Evolutionary conservation across 768 basidiomycete species (phyloP), one percentile per base, ranked within the genome.

Genomic region (Hypholoma sublateritium): DNA sequence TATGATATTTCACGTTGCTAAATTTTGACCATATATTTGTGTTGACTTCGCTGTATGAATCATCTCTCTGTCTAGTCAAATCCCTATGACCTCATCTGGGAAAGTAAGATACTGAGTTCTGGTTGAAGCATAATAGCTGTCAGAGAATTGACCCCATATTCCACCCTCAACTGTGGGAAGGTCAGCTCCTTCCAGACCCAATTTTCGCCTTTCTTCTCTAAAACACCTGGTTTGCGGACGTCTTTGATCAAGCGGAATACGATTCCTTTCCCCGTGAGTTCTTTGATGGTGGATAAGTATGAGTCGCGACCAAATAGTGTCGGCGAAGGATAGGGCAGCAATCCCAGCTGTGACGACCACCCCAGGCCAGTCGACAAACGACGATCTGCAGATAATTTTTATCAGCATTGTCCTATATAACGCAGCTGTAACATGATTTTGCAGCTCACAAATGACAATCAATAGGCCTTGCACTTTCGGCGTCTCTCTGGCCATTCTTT

Each of bases 151-250:
- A 51, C 37, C 2, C 50, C 50, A 24, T 39, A 41, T 24, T 41
- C 14, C 4, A 11, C 35, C 35, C 24, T 37, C 36, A 51, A n/a
- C 36, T 51, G 22, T 5, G 16, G 37, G 17, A 21, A 22, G 12
- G 50, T 51, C 37, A 37, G n/a, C 35, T 51, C 50, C 37, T 16
- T 51, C 35, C 35, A 51, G 3, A 51, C 37, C 50, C 50, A 41
- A 14, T 51, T 25, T 12, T 39, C 50, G 37, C 37, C 50, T 13
- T 37, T 51, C 50, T 51, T 41, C 50, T 51, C 37, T 22, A 51
- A 39, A 16, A 51, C 11, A 13, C 50, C 50, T 19, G 19, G 50
- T 19, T 39, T 51, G 50, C 50, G 50, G 12, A 51, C 22, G 50
- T 36, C 21, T 5, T 51, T 51, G 13, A 51, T n/a, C 21, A 21